Evolutionary conservation across 1,139 yeast species (phyloP), one percentile per base, ranked within the genome.

Genomic region (Geotrichum restrictum): DNA sequence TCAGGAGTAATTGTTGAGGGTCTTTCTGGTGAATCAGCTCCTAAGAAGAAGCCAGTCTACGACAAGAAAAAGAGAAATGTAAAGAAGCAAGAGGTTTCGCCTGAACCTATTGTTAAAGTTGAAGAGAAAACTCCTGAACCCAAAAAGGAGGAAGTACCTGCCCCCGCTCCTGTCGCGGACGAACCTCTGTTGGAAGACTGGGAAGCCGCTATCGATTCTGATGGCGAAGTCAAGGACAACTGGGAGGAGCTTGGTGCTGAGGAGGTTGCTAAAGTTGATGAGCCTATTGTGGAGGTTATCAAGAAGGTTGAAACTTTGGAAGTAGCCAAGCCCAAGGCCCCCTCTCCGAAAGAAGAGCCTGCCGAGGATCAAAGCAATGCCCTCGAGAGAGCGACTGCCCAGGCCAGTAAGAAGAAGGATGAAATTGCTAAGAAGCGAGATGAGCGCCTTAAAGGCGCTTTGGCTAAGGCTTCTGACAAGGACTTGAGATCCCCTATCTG

Each of bases 401-500:
- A 55, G 22, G 52, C 60, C 57, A 44, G 57, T 63, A 61, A 62
- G 63, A 60, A 60, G 57, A 61, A 61, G 57, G 64, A 62, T 4
- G 64, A 63, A 55, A 65, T 73, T 45, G 71, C 67, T 38, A 68
- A 68, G 52, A 70, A 67, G 59, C 71, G 74, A 24, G 72, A 68
- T 45, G 70, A 69, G 56, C 69, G 74, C 45, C 63, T 67, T 50
- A 65, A 64, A 51, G 71, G 69, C 58, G 78, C 76, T 4, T 52
- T 67, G 51, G 72, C 69, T 8, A 62, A 62, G 59, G 73, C 74
- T 19, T 61, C 64, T 32, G 57, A 62, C 43, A 63, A 64, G 51
- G 65, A 93, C 64, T 75, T 93, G 66, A 95, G 99, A 74, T 94
- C 99, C 57, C 99, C 99, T 60, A 93, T 93, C 69, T 93, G 98